Percentiles rank a stretch among this genome's conserved stretches.
Conservation (phyloP, 768 basidiomycete species). For the Terana coerulea region DNA sequence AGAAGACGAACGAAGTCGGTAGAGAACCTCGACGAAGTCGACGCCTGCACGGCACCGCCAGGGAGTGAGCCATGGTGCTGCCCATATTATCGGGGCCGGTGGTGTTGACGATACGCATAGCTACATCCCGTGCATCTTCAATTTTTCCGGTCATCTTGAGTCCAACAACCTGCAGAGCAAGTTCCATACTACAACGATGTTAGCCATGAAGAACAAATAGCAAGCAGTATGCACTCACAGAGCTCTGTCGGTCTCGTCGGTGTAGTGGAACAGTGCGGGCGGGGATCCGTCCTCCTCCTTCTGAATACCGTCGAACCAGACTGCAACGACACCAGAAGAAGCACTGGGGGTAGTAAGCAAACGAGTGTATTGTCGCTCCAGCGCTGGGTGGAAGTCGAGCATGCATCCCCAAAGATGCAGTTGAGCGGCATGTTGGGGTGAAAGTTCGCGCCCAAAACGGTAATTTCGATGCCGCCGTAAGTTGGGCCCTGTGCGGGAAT, state of each 20-base stretch:
- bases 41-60: slow-evolving; percentile 48
- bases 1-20: slow-evolving; percentile 57
- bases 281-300: slow-evolving; percentile 53
- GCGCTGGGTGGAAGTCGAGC: slow-evolving; percentile 79
- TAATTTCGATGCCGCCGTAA: slow-evolving; percentile 92
- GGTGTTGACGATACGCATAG: slow-evolving; percentile 86
- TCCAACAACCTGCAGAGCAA: slow-evolving; percentile 92
- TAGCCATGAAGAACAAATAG: background rate
- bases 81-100: slow-evolving; percentile 51
- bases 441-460: slow-evolving; percentile 89
- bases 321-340: slow-evolving; percentile 80
- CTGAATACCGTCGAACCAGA: slow-evolving; percentile 79
- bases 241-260: slow-evolving; percentile 85
- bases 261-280: slow-evolving; percentile 80
- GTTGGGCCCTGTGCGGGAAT: slow-evolving; percentile 85
- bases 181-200: slow-evolving; percentile 69
- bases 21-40: slow-evolving; percentile 37
- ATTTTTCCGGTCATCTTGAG: slow-evolving; percentile 96
- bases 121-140: slow-evolving; percentile 89
- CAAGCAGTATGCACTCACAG: slow-evolving; percentile 50
- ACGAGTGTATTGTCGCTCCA: slow-evolving; percentile 95
- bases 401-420: slow-evolving; percentile 82
- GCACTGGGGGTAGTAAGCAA: slow-evolving; percentile 81
- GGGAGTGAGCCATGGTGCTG: slow-evolving; percentile 8
- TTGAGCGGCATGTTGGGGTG: slow-evolving; percentile 65